Evolutionary conservation across 106 monocot species (phyloP).

Genomic region (Acanthochlamys bracteata): DNA sequence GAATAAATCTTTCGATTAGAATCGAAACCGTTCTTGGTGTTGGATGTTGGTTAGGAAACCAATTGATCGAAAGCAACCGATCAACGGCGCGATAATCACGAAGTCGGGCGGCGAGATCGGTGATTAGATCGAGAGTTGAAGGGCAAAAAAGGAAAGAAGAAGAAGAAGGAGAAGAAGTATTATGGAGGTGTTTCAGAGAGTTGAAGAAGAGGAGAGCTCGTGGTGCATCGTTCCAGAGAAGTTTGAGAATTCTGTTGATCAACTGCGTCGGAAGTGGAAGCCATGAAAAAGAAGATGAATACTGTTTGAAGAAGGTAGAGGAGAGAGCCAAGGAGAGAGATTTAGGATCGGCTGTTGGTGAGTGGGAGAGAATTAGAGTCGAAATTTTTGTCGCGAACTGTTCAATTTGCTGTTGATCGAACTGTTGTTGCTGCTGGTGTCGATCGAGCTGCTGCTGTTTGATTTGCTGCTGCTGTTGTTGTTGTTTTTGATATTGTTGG

Average conservation of each 20-base stretch:
- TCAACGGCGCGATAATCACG: conserved; percentile 27
- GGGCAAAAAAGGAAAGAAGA: conserved; percentile 25
- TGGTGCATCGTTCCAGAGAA: conserved; percentile 63
- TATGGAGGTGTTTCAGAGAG: conserved; percentile 39
- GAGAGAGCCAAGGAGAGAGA: no score
- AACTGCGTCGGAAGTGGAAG: conserved; percentile 7
- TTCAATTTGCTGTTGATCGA: no score
- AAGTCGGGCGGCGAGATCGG: conserved; percentile 52
- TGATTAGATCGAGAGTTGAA: conserved; percentile 41
- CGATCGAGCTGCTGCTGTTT: no score
- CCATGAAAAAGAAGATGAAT: no score
- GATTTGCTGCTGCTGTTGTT: no score
- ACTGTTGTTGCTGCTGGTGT: no score
- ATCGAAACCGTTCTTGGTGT: conserved; percentile 56
- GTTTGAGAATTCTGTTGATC: conserved; percentile 53
- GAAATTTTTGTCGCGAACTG: no score
- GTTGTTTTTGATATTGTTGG: no score
- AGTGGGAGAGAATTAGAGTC: no score
- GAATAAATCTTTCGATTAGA: conserved; percentile 52
- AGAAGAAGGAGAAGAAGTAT: no score
- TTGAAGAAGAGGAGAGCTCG: conserved; percentile 61
- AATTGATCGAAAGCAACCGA: conserved; percentile 24
- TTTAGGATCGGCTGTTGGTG: no score
- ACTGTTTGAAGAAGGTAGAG: no score
- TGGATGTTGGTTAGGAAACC: conserved; percentile 9